A percentile compares a stretch with the other conserved stretches of the same genome.
phyloP scores from a whole-genome alignment of 1,284 basidiomycete species.

The Sanguinoderma infundibulare region DNA sequence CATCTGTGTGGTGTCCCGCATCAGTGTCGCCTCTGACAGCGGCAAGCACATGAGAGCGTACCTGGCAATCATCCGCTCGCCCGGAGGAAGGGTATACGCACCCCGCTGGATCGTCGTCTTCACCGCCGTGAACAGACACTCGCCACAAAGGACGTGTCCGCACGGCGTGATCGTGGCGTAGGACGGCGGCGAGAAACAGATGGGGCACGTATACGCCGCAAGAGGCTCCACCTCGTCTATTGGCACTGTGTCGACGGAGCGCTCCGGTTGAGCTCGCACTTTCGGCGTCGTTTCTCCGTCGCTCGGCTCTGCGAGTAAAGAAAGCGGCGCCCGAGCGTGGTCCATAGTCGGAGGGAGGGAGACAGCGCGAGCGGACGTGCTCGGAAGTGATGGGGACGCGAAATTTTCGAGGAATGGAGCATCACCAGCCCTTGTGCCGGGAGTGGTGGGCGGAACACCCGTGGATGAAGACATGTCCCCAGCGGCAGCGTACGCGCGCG shows the following conservation, averaged over 20 bases:
- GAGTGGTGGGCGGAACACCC: neutral
- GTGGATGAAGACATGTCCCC: neutral
- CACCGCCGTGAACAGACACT: constrained; percentile 76
- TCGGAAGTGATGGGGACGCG: neutral
- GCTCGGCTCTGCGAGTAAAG: neutral
- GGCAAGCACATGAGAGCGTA: constrained; percentile 16
- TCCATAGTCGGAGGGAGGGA: neutral
- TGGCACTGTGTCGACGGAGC: constrained; percentile 13
- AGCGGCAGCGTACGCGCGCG: neutral
- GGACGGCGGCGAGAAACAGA: constrained; percentile 76
- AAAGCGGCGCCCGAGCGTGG: neutral
- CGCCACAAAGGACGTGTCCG: constrained; percentile 77
- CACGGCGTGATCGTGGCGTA: constrained; percentile 79
- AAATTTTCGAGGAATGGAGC: neutral
- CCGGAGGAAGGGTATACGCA: constrained; percentile 41
- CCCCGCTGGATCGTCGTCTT: constrained; percentile 62
- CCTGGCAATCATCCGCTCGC: constrained; percentile 31
- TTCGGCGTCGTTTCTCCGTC: neutral
- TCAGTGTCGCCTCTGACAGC: neutral
- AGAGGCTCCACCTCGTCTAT: constrained; percentile 48
- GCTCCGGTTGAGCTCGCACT: neutral
- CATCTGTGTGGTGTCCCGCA: constrained; percentile 32
- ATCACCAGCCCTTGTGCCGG: neutral
- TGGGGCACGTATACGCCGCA: constrained; percentile 71
- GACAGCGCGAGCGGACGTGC: neutral